These are phyloP conservation scores for Populus hybrid DNA, from an alignment of 441 rosid genomes.

Conservation along the genomic window DNA sequence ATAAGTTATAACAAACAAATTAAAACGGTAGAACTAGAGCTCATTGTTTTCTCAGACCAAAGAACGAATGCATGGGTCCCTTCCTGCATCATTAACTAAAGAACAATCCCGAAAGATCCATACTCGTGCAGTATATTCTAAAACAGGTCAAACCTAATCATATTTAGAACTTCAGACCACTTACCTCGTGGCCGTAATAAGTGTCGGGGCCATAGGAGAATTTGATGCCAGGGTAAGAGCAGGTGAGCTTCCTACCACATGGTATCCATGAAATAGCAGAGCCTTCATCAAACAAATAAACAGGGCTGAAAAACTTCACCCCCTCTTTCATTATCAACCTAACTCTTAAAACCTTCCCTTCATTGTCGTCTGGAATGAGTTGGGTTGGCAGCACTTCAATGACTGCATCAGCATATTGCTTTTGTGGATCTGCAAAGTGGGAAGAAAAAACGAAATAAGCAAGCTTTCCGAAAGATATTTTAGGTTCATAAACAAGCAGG, in stretches of 20 bases:
- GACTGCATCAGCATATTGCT: conserved; percentile 93
- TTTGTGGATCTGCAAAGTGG: conserved; percentile 72
- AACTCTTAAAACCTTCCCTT: conserved; percentile 90
- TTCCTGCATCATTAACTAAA: neutral
- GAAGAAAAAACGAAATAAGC: neutral
- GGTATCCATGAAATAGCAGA: conserved; percentile 93
- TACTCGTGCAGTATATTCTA: neutral
- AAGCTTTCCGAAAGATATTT: neutral
- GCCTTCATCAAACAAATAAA: conserved; percentile 93
- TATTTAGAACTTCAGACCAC: neutral
- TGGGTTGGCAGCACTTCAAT: conserved; percentile 92
- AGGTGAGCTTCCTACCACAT: conserved; percentile 95
- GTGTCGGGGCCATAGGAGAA: conserved; percentile 73
- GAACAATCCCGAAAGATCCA: neutral
- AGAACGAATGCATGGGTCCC: neutral
- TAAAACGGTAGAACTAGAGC: neutral
- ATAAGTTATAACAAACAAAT: neutral
- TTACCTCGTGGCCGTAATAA: conserved; percentile 73
- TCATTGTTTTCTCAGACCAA: neutral
- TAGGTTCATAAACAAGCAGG: neutral
- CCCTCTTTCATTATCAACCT: conserved; percentile 95
- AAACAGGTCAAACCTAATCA: neutral
- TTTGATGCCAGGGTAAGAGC: conserved; percentile 98
- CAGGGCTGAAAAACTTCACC: conserved; percentile 74
- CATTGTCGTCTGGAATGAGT: conserved; percentile 83